phyloP scores from a whole-genome alignment of 2,329 filamentous ascomycete species.

The Trichocomaceae sp. region DNA sequence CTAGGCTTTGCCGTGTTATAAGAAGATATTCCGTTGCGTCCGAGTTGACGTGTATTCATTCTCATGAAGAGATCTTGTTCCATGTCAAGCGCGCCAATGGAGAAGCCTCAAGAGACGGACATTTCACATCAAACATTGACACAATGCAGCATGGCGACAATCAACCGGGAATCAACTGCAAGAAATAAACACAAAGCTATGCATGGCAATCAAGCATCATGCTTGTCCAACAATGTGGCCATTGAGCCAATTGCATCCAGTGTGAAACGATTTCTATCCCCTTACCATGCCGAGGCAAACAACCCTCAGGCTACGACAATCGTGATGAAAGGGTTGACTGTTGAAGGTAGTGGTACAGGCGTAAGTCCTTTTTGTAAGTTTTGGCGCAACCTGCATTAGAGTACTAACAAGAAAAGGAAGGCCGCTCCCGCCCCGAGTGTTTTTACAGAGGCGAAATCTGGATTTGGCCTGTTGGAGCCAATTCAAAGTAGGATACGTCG shows the following conservation, averaged over 20 bases:
- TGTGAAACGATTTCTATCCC: not conserved
- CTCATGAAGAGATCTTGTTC: not conserved
- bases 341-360: constrained; percentile 7
- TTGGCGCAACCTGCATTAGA: not conserved
- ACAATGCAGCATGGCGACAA: not conserved
- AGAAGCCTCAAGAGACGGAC: not conserved
- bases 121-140: not conserved
- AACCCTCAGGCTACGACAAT: not conserved
- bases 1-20: not conserved
- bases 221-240: not conserved
- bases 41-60: not conserved
- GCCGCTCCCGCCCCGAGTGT: constrained; percentile 7
- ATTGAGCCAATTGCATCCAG: not conserved
- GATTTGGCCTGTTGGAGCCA: constrained; percentile 6
- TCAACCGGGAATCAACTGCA: not conserved
- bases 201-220: not conserved
- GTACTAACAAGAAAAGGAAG: not conserved
- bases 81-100: not conserved
- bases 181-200: not conserved
- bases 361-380: no score
- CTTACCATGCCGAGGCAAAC: not conserved
- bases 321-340: not conserved
- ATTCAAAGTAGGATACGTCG: not conserved
- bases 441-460: constrained; percentile 6
- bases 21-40: no score